These are phyloP conservation scores for Diaporthe caulivora DNA, from an alignment of 2,329 filamentous ascomycete species.

Conservation along the genomic window DNA sequence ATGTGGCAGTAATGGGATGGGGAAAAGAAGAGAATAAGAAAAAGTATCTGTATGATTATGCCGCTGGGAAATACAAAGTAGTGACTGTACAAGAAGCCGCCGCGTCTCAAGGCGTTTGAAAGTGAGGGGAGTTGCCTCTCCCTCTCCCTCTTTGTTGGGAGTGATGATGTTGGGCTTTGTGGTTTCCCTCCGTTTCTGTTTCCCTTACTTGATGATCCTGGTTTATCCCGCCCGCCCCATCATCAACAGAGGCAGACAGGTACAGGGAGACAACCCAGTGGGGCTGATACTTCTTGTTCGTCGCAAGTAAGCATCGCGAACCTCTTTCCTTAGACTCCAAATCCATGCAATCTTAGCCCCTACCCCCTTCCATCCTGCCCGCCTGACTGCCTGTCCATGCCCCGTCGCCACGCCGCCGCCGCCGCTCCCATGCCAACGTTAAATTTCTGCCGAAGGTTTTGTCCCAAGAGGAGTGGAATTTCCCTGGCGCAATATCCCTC, in stretches of 20 bases:
- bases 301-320: conserved; percentile 30
- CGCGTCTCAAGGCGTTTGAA: conserved; percentile 12
- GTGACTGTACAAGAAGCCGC: conserved; percentile 34
- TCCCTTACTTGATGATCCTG: conserved; percentile 1
- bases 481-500: neutral
- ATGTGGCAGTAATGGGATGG: neutral
- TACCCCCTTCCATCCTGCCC: neutral
- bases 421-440: conserved; percentile 19
- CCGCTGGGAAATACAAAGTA: conserved; percentile 25
- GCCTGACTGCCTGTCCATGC: conserved; percentile 12
- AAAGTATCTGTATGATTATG: conserved; percentile 19
- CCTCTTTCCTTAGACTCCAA: conserved; percentile 22
- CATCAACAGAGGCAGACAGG: neutral
- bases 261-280: conserved; percentile 27
- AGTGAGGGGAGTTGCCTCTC: neutral
- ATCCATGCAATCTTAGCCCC: conserved; percentile 15
- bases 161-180: conserved; percentile 16
- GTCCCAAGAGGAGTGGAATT: neutral
- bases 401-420: neutral
- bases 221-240: neutral
- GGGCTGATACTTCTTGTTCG: conserved; percentile 29
- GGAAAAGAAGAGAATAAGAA: neutral
- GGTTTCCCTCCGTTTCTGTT: conserved; percentile 17
- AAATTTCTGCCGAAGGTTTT: conserved; percentile 10
- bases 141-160: neutral